A percentile compares a stretch with the other conserved stretches of the same genome.
Conservation (phyloP, 345 rosid species). For the Limnanthes douglasii region DNA sequence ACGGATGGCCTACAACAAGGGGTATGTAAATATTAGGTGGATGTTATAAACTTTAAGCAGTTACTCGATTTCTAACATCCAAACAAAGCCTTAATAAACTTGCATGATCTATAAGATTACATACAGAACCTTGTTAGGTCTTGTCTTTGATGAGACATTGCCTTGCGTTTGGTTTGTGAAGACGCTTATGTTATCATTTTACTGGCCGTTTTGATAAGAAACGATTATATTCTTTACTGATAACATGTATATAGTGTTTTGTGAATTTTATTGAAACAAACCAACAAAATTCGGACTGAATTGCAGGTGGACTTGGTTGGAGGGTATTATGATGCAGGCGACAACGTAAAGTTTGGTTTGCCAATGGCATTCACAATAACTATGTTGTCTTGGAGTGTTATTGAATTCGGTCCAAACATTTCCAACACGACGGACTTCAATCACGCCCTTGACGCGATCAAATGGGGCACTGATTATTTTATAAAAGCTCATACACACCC, state of each 20-base stretch:
- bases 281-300: slow-evolving; percentile 2
- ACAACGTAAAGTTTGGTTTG: slow-evolving; percentile 67
- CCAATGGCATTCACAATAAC: slow-evolving; percentile 82
- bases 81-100: too few species aligned
- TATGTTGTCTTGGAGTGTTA: slow-evolving; percentile 57
- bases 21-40: slow-evolving; percentile 43
- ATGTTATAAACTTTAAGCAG: too few species aligned
- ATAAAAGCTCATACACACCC: slow-evolving; percentile 36
- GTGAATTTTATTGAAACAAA: too few species aligned
- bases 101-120: too few species aligned
- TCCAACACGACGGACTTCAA: slow-evolving; percentile 16
- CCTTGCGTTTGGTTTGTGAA: not conserved
- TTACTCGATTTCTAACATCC: too few species aligned
- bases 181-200: too few species aligned
- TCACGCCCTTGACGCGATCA: slow-evolving; percentile 36
- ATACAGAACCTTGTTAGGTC: too few species aligned
- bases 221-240: too few species aligned
- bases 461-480: slow-evolving; percentile 73
- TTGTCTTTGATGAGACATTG: not conserved
- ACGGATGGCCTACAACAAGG: slow-evolving; percentile 95
- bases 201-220: too few species aligned
- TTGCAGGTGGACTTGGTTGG: slow-evolving; percentile 48
- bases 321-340: slow-evolving; percentile 84
- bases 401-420: slow-evolving; percentile 45
- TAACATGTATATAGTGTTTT: too few species aligned